Percentiles rank a stretch among this genome's conserved stretches.
phyloP scores from a whole-genome alignment of 2,329 filamentous ascomycete genomes.

The Sporothrix luriei region DNA sequence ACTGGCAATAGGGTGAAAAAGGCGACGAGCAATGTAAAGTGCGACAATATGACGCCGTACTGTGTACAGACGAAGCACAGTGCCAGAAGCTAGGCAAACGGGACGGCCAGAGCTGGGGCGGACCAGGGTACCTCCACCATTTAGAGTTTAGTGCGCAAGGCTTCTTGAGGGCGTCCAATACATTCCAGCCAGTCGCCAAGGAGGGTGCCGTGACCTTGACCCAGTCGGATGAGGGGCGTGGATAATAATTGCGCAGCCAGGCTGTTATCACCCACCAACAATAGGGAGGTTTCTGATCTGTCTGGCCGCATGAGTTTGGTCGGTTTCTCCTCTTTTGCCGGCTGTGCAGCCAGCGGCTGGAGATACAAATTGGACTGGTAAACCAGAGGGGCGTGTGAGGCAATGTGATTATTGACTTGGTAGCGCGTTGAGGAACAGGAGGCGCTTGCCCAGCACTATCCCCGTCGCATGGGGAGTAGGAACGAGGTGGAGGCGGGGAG shows the following conservation, averaged over 20 bases:
- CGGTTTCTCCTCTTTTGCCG: background rate
- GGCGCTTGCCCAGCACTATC: background rate
- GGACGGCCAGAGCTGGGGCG: constrained; percentile 28
- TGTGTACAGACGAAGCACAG: constrained; percentile 25
- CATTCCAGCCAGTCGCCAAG: background rate
- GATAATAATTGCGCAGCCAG: constrained; percentile 16
- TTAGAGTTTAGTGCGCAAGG: constrained; percentile 24
- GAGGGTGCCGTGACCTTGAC: too few relatives aligned
- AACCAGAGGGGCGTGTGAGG: background rate
- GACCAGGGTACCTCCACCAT: constrained; percentile 12
- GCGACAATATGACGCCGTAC: background rate
- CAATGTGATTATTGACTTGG: background rate
- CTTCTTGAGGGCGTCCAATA: constrained; percentile 11
- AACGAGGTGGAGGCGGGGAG: background rate
- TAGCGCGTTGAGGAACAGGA: background rate
- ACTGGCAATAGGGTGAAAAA: background rate
- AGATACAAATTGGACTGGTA: background rate
- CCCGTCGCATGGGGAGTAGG: background rate
- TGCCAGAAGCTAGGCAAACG: constrained; percentile 24
- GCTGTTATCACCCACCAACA: background rate
- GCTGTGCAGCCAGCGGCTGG: background rate
- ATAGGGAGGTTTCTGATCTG: background rate
- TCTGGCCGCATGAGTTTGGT: background rate
- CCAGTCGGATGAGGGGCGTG: constrained; percentile 4
- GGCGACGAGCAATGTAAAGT: constrained; percentile 16